Conservation (phyloP, 2,329 filamentous ascomycete genomes). For the Xylariales sp. region DNA sequence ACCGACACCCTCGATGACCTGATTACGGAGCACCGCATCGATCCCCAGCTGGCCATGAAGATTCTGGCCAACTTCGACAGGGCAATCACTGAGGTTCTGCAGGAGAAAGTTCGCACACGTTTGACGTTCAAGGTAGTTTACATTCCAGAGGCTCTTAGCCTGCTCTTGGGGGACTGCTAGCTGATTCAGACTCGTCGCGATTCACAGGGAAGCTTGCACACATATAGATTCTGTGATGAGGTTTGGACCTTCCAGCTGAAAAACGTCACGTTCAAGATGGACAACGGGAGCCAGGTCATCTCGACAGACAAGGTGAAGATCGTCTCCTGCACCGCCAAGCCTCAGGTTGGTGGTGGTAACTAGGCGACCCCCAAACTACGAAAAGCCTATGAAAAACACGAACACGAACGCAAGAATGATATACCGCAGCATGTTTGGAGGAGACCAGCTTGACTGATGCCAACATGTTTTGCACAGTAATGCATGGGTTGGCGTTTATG, state of each 20-base stretch:
- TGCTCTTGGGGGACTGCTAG: too few species aligned
- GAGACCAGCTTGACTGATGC: too few species aligned
- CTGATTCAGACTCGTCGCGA: too few species aligned
- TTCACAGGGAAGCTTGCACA: slow-evolving; percentile 95
- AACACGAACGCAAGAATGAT: too few species aligned
- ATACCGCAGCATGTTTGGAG: not conserved
- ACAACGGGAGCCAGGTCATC: slow-evolving; percentile 68
- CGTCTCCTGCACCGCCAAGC: slow-evolving; percentile 92
- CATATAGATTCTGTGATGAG: slow-evolving; percentile 98
- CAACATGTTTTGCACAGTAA: too few species aligned
- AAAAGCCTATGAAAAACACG: too few species aligned
- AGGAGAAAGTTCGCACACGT: slow-evolving; percentile 87
- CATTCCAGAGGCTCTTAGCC: too few species aligned
- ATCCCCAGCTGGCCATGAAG: slow-evolving; percentile 98
- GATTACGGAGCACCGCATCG: slow-evolving; percentile 90
- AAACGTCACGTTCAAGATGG: slow-evolving; percentile 98
- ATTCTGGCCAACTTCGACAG: slow-evolving; percentile 95
- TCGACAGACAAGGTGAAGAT: slow-evolving; percentile 95
- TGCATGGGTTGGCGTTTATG: too few species aligned
- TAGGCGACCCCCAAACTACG: too few species aligned
- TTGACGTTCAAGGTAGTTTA: slow-evolving; percentile 92
- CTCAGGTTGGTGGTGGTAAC: slow-evolving; percentile 15
- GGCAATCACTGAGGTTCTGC: slow-evolving; percentile 83
- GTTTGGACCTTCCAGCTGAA: slow-evolving; percentile 99
- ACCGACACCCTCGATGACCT: slow-evolving; percentile 97